Conservation (phyloP, 768 basidiomycete species). For the Naganishia friedmannii region DNA sequence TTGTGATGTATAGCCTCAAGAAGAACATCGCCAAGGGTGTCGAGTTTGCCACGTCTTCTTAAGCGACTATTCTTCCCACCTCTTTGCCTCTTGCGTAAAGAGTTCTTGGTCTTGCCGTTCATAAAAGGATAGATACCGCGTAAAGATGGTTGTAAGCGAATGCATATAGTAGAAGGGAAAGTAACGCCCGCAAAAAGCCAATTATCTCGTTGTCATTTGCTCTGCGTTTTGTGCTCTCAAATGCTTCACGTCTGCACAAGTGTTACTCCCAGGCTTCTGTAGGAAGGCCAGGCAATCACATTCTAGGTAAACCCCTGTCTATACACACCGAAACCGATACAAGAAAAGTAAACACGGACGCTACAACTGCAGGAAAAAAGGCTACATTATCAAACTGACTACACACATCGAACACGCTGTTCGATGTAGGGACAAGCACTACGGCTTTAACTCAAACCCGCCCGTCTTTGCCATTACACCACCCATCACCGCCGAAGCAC, state of each 20-base stretch:
- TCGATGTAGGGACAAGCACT: neutral
- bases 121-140: neutral
- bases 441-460: conserved; percentile 15
- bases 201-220: too few species aligned
- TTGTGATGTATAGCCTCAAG: conserved; percentile 59
- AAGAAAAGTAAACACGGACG: neutral
- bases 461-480: conserved; percentile 20
- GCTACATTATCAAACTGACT: neutral
- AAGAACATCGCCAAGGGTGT: conserved; percentile 96
- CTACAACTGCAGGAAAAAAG: neutral
- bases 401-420: neutral
- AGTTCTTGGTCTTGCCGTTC: neutral
- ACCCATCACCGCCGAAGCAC: conserved; percentile 5
- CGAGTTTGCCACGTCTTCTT: conserved; percentile 48
- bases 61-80: neutral
- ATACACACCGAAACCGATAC: neutral
- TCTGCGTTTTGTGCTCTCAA: too few species aligned
- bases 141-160: neutral
- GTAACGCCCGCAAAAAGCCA: neutral
- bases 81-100: neutral
- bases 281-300: too few species aligned
- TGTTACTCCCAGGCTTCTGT: too few species aligned
- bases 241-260: too few species aligned
- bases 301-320: neutral
- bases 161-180: neutral